phyloP scores from a whole-genome alignment of 2,329 filamentous ascomycete genomes.

The Epichloe aotearoae region DNA sequence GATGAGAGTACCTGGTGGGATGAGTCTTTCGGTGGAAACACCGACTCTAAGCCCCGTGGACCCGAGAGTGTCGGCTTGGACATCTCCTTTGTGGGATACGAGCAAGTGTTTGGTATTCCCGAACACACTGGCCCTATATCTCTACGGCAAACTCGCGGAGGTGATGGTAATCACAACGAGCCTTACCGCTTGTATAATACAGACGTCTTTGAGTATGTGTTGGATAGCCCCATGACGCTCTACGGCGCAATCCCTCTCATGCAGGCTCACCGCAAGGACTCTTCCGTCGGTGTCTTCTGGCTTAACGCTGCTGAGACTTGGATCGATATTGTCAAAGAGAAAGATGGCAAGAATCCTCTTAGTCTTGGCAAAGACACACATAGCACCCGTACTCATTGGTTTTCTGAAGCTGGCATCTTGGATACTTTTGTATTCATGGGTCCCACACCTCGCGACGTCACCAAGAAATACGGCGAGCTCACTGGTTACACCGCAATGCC shows the following conservation, averaged over 20 bases:
- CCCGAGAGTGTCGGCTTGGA: slow-evolving; percentile 87
- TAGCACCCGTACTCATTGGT: slow-evolving; percentile 88
- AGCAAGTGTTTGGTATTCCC: slow-evolving; percentile 86
- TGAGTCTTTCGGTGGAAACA: slow-evolving; percentile 88
- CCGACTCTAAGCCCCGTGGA: slow-evolving; percentile 86
- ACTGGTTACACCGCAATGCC: slow-evolving; percentile 87
- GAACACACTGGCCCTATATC: slow-evolving; percentile 84
- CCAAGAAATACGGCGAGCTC: slow-evolving; percentile 71
- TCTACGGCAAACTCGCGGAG: slow-evolving; percentile 79
- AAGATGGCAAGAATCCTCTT: slow-evolving; percentile 60
- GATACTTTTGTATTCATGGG: slow-evolving; percentile 94
- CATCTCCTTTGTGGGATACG: slow-evolving; percentile 83
- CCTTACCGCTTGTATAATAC: slow-evolving; percentile 93
- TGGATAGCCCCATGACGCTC: slow-evolving; percentile 95
- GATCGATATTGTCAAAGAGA: slow-evolving; percentile 83
- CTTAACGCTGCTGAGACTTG: slow-evolving; percentile 94
- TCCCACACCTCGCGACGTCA: slow-evolving; percentile 70
- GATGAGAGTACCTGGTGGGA: slow-evolving; percentile 97
- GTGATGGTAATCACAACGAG: slow-evolving; percentile 70
- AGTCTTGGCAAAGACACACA: slow-evolving; percentile 56
- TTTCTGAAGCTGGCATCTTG: slow-evolving; percentile 79
- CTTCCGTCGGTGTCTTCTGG: slow-evolving; percentile 94
- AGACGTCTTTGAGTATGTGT: slow-evolving; percentile 94
- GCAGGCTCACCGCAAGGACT: slow-evolving; percentile 90
- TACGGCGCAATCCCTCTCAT: slow-evolving; percentile 97